Evolutionary conservation across 2,329 filamentous ascomycete species (phyloP).

Genomic region (Cladophialophora yegresii): DNA sequence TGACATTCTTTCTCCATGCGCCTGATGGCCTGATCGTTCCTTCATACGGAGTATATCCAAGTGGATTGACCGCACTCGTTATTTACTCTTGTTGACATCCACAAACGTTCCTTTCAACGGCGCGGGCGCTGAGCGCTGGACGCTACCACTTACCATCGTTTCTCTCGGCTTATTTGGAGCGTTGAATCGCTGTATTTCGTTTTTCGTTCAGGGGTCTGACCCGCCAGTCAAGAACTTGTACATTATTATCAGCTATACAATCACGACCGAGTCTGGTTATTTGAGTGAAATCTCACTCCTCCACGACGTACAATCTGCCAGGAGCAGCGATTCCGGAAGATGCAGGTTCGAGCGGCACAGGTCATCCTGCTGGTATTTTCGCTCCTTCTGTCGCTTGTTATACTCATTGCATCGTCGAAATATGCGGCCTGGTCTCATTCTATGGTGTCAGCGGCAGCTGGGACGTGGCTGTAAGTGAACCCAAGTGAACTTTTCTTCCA

Average conservation of each 20-base stretch:
- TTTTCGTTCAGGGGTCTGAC: neutral
- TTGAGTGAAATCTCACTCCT: neutral
- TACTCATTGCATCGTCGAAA: conserved; percentile 32
- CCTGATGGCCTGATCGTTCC: conserved; percentile 2
- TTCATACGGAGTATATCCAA: conserved; percentile 22
- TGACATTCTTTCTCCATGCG: conserved; percentile 13
- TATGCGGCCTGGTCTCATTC: conserved; percentile 32
- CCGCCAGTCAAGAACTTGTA: neutral
- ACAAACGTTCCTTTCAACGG: conserved; percentile 12
- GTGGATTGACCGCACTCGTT: conserved; percentile 23
- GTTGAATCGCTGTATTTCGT: neutral
- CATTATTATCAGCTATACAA: neutral
- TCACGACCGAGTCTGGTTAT: neutral
- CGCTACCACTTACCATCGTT: conserved; percentile 16
- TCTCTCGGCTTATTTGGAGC: neutral
- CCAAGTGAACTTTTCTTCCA: neutral
- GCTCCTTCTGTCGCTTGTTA: conserved; percentile 26
- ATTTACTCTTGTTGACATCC: conserved; percentile 15
- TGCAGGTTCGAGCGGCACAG: conserved; percentile 28
- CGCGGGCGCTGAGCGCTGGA: conserved; percentile 34
- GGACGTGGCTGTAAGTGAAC: conserved; percentile 31
- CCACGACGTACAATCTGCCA: neutral
- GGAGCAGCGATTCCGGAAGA: conserved; percentile 1
- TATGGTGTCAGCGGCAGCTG: conserved; percentile 21
- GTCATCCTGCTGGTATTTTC: conserved; percentile 28